Conservation (phyloP, 352 stramenopile genomes). For the Nothophytophthora sp. region DNA sequence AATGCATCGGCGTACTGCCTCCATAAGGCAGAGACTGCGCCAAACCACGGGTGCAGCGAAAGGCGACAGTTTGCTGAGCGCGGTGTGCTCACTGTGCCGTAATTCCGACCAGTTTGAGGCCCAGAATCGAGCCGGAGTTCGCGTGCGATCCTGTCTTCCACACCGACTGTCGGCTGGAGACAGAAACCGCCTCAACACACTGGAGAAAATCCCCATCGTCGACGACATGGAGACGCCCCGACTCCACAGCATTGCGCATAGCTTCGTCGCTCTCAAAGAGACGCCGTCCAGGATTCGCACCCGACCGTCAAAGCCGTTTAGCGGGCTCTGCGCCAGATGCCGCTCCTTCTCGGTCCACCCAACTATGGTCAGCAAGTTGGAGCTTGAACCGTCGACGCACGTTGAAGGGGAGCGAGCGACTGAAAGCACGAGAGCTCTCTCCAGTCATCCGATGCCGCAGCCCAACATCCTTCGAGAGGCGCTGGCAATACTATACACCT, state of each 20-base stretch:
- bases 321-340: no score
- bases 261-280: no score
- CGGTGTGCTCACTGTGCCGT: constrained; percentile 8
- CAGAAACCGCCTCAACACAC: neutral
- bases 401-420: no score
- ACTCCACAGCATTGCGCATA: no score
- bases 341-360: no score
- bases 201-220: constrained; percentile 8
- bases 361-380: no score
- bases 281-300: no score
- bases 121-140: neutral
- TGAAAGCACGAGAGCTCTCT: no score
- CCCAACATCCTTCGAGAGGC: neutral
- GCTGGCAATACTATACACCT: constrained; percentile 14
- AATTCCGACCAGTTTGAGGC: neutral
- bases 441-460: neutral
- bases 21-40: neutral
- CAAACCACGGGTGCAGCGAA: neutral
- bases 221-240: no score
- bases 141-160: constrained; percentile 4
- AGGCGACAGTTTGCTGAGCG: constrained; percentile 2
- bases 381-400: no score
- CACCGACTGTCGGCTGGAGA: neutral
- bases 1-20: constrained; percentile 1
- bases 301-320: no score